Evolutionary conservation across 768 basidiomycete genomes (phyloP), one percentile per base, ranked within the genome.

Genomic region (Coprinopsis cinerea): DNA sequence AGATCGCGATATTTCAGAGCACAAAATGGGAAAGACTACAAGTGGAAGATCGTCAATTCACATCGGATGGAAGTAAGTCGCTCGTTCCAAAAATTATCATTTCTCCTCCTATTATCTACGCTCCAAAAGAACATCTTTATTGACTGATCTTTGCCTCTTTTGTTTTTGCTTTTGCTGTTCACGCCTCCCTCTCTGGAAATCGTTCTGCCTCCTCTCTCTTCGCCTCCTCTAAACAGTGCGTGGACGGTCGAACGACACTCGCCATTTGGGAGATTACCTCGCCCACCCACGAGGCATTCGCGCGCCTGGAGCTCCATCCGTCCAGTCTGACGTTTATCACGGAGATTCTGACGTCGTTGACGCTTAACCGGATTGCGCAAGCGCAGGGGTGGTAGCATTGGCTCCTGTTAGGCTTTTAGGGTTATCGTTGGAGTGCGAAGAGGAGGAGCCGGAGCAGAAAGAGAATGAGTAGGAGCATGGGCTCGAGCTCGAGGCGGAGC

Each of bases 1-100:
- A 88, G 87, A 40, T 86, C 86, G 25, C 76, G 84, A 44, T 89
- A 88, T 64, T 92, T 90, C 63, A 76, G 74, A 41, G 77, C 81
- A 9, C 83, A 81, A 57, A 81, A 76, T 56, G 83, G 84, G 34
- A 78, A 69, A 53, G 79, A 84, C 44, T 82, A 79, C 65, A 92
- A 88, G 64, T 92, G 89, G 89, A 82, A 76, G 62, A 71, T 85
- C 45, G 61, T 68, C 44, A 26, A 57, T 11, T 66, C 75, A 27
- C 71, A 79, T 53, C 71, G 78, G 48, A 81, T 88, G 77, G 87
- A 89, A 81, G 87, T 87, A 49, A 28, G 76, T 48, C 9, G 10
- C 10, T 10, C 7, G 30, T 15, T 32, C 30, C 30, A 32, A 32
- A 7, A 32, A 32, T 32, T 32, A 7, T 7, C 15, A 7, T 32